phyloP scores from a whole-genome alignment of 148 eudicot genomes.

The Rhododendron ovatum region DNA sequence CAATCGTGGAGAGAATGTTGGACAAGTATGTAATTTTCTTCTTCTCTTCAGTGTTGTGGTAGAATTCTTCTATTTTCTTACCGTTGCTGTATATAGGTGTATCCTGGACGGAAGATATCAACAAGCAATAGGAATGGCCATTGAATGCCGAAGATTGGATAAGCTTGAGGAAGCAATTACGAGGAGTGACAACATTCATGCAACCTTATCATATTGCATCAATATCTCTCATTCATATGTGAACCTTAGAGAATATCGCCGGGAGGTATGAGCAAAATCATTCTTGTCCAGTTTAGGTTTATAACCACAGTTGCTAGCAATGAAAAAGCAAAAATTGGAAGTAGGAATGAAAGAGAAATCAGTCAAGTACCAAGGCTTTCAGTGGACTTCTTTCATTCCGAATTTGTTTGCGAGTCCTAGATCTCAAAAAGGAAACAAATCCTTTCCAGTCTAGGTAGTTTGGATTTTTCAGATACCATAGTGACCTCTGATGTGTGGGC shows the following conservation, averaged over 20 bases:
- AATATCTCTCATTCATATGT: constrained; percentile 73
- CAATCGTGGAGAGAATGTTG: constrained; percentile 93
- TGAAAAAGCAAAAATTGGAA: neutral
- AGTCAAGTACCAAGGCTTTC: neutral
- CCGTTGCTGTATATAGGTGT: constrained; percentile 42
- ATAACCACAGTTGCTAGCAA: neutral
- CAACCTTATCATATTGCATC: constrained; percentile 74
- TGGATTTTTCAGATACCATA: neutral
- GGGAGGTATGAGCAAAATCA: constrained; percentile 50
- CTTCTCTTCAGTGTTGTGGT: neutral
- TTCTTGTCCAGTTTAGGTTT: neutral
- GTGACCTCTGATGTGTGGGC: neutral
- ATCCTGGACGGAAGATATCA: constrained; percentile 74
- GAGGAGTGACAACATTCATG: constrained; percentile 72
- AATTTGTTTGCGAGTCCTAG: neutral
- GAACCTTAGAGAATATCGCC: constrained; percentile 74
- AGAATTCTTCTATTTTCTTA: constrained; percentile 10
- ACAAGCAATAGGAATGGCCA: constrained; percentile 86
- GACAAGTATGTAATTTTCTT: constrained; percentile 63
- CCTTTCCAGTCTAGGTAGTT: neutral
- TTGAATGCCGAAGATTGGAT: constrained; percentile 87
- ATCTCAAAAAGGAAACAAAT: neutral
- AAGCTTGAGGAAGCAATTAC: constrained; percentile 86
- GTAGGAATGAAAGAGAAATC: neutral
- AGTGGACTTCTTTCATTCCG: neutral